Percentiles rank a stretch among this genome's conserved stretches.
Conservation (phyloP, 768 basidiomycete genomes). For the Mycena rosella region DNA sequence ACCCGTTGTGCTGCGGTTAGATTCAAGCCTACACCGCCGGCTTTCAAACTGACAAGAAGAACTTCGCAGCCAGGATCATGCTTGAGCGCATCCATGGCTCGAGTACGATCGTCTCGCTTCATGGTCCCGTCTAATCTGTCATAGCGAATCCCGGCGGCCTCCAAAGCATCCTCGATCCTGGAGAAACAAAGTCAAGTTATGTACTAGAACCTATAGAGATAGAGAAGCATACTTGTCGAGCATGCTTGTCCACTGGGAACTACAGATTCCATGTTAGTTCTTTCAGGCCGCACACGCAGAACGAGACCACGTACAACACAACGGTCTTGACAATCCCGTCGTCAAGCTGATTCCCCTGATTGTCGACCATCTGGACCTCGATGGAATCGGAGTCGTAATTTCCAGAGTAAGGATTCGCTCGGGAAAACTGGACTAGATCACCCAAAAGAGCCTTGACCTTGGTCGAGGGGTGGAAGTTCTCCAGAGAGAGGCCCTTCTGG, state of each 20-base stretch:
- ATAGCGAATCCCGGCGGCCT: constrained; percentile 85
- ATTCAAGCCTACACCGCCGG: constrained; percentile 97
- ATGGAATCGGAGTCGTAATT: constrained; percentile 86
- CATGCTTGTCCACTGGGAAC: constrained; percentile 96
- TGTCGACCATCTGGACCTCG: constrained; percentile 84
- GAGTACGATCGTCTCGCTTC: constrained; percentile 94
- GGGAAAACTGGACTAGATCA: constrained; percentile 87
- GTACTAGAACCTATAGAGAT: constrained; percentile 1
- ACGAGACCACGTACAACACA: constrained; percentile 81
- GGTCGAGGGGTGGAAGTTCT: constrained; percentile 82
- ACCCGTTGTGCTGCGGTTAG: constrained; percentile 94
- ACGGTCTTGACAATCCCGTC: constrained; percentile 89
- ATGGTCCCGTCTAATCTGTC: constrained; percentile 97
- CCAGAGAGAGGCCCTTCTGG: constrained; percentile 63
- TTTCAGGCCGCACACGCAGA: constrained; percentile 8
- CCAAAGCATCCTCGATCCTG: constrained; percentile 91
- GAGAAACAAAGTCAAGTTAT: constrained; percentile 29
- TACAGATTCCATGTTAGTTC: constrained; percentile 43
- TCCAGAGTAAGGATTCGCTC: constrained; percentile 84
- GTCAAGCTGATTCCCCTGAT: constrained; percentile 76
- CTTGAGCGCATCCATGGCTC: constrained; percentile 94
- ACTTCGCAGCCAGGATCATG: constrained; percentile 93
- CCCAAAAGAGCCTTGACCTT: constrained; percentile 87
- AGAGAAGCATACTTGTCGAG: constrained; percentile 78
- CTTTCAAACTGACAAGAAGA: constrained; percentile 94